Conservation (phyloP, 768 basidiomycete genomes). For the Agrocybe pediades region DNA sequence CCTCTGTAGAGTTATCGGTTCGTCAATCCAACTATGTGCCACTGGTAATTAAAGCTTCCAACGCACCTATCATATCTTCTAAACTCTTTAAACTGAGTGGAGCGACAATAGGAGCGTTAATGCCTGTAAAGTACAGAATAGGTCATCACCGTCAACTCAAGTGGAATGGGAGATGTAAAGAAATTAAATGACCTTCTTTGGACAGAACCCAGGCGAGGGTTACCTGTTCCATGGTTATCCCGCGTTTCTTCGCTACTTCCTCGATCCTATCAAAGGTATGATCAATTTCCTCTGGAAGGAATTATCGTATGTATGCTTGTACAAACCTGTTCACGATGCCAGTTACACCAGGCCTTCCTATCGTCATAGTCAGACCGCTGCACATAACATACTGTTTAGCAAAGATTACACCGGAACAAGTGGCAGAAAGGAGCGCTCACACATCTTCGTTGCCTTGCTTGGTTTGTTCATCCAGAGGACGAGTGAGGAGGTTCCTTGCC, state of each 20-base stretch:
- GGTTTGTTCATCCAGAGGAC: constrained; percentile 43
- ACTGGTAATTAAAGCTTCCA: not conserved
- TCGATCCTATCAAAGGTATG: too few relatives aligned
- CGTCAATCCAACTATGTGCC: too few relatives aligned
- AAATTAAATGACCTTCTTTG: constrained; percentile 40
- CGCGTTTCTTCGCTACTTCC: constrained; percentile 51
- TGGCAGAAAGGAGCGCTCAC: constrained; percentile 21
- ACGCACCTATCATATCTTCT: constrained; percentile 47
- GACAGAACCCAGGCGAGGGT: constrained; percentile 52
- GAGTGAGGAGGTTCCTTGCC: constrained; percentile 51
- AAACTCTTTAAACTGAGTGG: constrained; percentile 51
- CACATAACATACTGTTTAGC: not conserved
- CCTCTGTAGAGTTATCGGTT: too few relatives aligned
- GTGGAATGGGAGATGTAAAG: too few relatives aligned
- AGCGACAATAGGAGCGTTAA: constrained; percentile 61
- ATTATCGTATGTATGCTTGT: too few relatives aligned
- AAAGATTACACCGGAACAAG: not conserved
- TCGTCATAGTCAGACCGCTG: constrained; percentile 19
- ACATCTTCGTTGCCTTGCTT: constrained; percentile 39
- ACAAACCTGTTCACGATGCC: constrained; percentile 40
- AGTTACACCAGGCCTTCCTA: constrained; percentile 23
- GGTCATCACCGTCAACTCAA: too few relatives aligned
- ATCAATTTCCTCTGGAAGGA: too few relatives aligned
- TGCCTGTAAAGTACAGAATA: constrained; percentile 22
- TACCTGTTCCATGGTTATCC: constrained; percentile 56